Percentiles rank a stretch among this genome's conserved stretches.
These are phyloP conservation scores for Macrophomina pseudophaseolina DNA, from an alignment of 2,329 filamentous ascomycete genomes.

Conservation along the genomic window DNA sequence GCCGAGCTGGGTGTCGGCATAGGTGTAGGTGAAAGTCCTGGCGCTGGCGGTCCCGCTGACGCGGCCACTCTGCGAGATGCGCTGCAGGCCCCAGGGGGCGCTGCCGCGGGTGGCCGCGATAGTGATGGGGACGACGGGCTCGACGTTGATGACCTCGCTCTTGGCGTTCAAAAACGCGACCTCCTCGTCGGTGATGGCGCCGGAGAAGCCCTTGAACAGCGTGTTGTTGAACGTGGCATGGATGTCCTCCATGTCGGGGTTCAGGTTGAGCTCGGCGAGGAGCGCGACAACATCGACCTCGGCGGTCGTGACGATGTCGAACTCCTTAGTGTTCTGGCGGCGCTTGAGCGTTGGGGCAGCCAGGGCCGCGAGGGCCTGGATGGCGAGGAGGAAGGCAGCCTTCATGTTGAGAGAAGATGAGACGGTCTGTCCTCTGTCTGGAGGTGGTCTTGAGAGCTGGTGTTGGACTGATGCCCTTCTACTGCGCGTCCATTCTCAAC, in stretches of 20 bases:
- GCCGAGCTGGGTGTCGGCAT: conserved; percentile 19
- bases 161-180: conserved; percentile 9
- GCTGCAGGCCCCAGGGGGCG: conserved; percentile 38
- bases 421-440: background rate
- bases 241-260: conserved; percentile 17
- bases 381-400: background rate
- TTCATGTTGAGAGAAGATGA: conserved; percentile 12
- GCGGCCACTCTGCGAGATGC: conserved; percentile 33
- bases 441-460: conserved; percentile 2
- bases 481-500: background rate
- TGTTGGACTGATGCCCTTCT: background rate
- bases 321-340: conserved; percentile 13
- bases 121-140: conserved; percentile 1
- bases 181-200: conserved; percentile 4
- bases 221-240: conserved; percentile 24
- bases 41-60: background rate
- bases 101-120: background rate
- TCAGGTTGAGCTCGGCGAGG: conserved; percentile 6
- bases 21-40: conserved; percentile 21
- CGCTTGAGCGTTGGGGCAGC: conserved; percentile 6
- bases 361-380: conserved; percentile 8
- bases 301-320: conserved; percentile 5
- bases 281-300: background rate
- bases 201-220: conserved; percentile 20
- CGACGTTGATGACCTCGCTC: conserved; percentile 2